Base-by-base conservation (phyloP, 164 flowering plant genomes). In the Magnolia changhungtana region DNA sequence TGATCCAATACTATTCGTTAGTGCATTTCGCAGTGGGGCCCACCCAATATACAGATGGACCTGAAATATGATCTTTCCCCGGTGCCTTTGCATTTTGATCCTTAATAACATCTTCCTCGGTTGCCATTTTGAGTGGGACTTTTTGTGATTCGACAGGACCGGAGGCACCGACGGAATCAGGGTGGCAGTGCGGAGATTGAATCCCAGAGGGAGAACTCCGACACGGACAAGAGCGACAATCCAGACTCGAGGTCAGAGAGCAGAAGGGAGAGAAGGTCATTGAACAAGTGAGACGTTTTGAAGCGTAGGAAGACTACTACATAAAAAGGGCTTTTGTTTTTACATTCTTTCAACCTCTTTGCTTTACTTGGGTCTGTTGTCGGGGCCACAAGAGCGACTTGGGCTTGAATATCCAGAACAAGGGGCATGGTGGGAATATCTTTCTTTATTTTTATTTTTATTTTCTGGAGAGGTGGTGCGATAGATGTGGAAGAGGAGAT, bases 201-300 rank as follows among this genome's bases (percentile, higher is more conserved):
- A 45, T 84, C 89, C 1, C 93, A 89, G 64, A 86, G 72, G 79
- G 95, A 91, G 49, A 87, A 79, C 74, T 90, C 95, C 3, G 98
- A 92, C 84, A 91, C 97, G 2, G 98, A 94, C 29, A 81, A 76
- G 74, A 93, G 97, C 64, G 97, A 95, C 74, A 82, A 83, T 75
- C 89, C 85, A 3, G 90, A 87, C 61, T 82, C 89, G 29, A 89
- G 87, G 79, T 86, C 85, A 52, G 92, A 85, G 68, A 85, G 88
- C 83, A 80, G 79, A 80, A 86, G 84, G 63, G 79, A 76, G 78
- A 76, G 72, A 29, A 79, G 69, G 66, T 78, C 70, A 75, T 74
- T 63, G 3, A 75, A 73, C n/a, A 50, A 50, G 69, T 9, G 74
- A 71, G 67, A 52, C 71, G 1, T 72, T 66, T 63, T 51, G 75